These are phyloP conservation scores for Ceratocystis smalleyi DNA, from an alignment of 2,329 filamentous ascomycete genomes.

Conservation along the genomic window DNA sequence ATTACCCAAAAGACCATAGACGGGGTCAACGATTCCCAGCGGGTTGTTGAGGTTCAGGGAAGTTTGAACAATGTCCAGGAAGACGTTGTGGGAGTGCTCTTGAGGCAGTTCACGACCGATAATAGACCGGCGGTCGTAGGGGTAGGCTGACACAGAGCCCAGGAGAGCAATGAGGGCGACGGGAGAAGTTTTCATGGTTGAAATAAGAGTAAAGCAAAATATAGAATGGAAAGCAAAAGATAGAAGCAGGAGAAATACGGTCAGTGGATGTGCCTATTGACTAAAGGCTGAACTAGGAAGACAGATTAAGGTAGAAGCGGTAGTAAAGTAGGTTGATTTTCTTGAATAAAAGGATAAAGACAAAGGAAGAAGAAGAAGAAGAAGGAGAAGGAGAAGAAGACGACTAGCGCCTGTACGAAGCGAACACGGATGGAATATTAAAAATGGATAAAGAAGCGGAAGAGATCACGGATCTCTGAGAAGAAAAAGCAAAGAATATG, in stretches of 20 bases:
- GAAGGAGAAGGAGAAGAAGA: conserved; percentile 1
- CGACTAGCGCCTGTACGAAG: conserved; percentile 12
- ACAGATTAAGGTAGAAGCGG: no score
- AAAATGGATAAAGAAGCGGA: conserved; percentile 12
- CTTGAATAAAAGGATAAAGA: neutral
- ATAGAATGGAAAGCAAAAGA: neutral
- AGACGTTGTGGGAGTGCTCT: conserved; percentile 39
- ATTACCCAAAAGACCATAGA: conserved; percentile 35
- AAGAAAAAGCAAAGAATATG: conserved; percentile 13
- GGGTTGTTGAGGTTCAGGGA: conserved; percentile 35
- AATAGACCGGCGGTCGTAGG: conserved; percentile 16
- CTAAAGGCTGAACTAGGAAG: no score
- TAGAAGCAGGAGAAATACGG: neutral
- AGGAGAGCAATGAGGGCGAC: conserved; percentile 16
- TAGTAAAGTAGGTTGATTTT: neutral
- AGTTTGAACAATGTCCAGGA: conserved; percentile 31
- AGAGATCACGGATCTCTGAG: conserved; percentile 16
- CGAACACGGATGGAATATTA: conserved; percentile 1
- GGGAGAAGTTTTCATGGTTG: conserved; percentile 12
- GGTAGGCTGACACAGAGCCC: conserved; percentile 18
- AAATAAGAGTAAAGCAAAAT: neutral
- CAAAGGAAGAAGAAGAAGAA: conserved; percentile 1
- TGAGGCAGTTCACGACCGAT: conserved; percentile 35
- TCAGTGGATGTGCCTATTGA: no score
- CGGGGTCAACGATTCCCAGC: conserved; percentile 34